phyloP scores from a whole-genome alignment of 257 asterid species.

The Solanum tacnaense region DNA sequence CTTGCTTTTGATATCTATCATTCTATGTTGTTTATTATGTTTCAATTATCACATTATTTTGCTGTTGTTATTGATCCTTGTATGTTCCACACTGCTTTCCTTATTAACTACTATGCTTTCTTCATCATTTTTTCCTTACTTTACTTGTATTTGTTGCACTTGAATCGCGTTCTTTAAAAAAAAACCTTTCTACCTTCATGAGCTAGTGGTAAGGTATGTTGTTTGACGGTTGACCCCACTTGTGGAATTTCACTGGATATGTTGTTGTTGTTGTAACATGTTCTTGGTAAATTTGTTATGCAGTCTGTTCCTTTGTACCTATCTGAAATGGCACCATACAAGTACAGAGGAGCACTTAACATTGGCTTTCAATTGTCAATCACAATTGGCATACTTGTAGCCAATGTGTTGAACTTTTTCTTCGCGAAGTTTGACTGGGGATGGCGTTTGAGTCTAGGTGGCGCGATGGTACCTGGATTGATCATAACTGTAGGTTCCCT shows the following conservation, averaged over 20 bases:
- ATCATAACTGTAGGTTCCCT: slow-evolving; percentile 59
- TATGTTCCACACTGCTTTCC: background rate
- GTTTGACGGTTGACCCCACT: background rate
- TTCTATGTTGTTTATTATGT: background rate
- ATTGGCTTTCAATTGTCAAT: slow-evolving; percentile 47
- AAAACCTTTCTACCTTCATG: background rate
- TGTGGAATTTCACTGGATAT: background rate
- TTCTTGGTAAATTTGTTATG: background rate
- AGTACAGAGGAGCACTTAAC: slow-evolving; percentile 55
- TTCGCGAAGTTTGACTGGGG: slow-evolving; percentile 33
- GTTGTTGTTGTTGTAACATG: background rate
- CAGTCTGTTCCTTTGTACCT: slow-evolving; percentile 64
- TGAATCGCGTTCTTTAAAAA: accelerated
- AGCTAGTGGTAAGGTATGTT: background rate
- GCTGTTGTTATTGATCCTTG: background rate
- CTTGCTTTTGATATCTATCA: background rate
- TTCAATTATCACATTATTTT: too few species aligned
- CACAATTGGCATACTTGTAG: slow-evolving; percentile 34
- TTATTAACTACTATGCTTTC: background rate
- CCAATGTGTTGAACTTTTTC: slow-evolving; percentile 45
- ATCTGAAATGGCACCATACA: slow-evolving; percentile 62
- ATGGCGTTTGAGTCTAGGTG: slow-evolving; percentile 76
- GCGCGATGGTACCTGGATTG: slow-evolving; percentile 77
- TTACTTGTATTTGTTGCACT: background rate
- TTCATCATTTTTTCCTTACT: background rate